Conservation (phyloP, 345 rosid species). For the Citrus trifoliata region DNA sequence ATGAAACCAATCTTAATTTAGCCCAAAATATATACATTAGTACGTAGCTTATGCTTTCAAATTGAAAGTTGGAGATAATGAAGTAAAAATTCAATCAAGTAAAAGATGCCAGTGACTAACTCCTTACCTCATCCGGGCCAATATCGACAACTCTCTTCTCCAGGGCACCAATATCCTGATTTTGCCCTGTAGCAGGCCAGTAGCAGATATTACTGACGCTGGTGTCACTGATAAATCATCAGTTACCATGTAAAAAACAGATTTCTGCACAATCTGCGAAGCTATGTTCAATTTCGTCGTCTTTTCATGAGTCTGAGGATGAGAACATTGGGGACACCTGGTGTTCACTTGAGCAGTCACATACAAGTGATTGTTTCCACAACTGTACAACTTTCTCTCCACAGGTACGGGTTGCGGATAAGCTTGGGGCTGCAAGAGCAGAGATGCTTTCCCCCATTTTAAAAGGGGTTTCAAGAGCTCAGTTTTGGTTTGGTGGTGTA, state of each 20-base stretch:
- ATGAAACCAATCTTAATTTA: no score
- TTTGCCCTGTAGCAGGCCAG: neutral
- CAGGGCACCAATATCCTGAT: neutral
- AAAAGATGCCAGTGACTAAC: neutral
- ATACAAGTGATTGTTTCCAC: no score
- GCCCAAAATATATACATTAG: no score
- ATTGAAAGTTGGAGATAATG: neutral
- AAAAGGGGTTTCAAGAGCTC: neutral
- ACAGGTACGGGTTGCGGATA: neutral
- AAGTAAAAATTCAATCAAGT: neutral
- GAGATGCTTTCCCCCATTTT: neutral
- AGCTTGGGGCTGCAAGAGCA: neutral
- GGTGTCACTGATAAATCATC: slow-evolving; percentile 14
- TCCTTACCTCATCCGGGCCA: neutral
- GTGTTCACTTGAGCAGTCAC: no score
- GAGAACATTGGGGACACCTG: no score
- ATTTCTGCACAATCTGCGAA: no score
- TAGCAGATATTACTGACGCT: slow-evolving; percentile 11
- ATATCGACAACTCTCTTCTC: neutral
- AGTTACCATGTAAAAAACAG: neutral
- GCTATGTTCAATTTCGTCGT: no score
- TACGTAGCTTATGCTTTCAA: neutral
- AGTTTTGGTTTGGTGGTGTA: neutral
- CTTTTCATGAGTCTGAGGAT: no score
- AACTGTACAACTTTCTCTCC: neutral